Conservation (phyloP, 495 filamentous ascomycete species). For the Aspergillus ostianus region DNA sequence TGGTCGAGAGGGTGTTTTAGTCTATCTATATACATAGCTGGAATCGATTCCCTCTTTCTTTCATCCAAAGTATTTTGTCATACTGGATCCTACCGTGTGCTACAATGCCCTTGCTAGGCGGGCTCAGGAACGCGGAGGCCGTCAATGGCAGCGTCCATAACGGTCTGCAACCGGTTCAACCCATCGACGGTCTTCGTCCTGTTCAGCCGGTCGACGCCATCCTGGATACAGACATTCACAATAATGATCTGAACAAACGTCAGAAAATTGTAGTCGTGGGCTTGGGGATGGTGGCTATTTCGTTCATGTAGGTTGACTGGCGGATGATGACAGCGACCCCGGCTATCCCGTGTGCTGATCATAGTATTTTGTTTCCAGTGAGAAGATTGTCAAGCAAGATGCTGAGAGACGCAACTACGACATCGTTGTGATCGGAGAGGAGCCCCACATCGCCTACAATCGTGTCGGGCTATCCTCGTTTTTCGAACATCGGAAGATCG, state of each 20-base stretch:
- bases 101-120: conserved; percentile 38
- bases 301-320: conserved; percentile 70
- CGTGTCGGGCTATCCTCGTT: conserved; percentile 92
- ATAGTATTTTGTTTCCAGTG: conserved; percentile 42
- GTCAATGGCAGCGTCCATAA: conserved; percentile 24
- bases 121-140: conserved; percentile 29
- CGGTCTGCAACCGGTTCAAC: not conserved
- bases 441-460: conserved; percentile 90
- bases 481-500: conserved; percentile 86
- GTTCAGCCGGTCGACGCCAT: conserved; percentile 9
- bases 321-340: too few relatives aligned
- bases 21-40: not conserved
- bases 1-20: not conserved
- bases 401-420: conserved; percentile 74
- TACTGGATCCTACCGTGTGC: not conserved
- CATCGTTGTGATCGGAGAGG: conserved; percentile 89
- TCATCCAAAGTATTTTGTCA: not conserved
- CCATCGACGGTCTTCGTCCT: not conserved
- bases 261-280: conserved; percentile 85
- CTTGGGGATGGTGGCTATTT: conserved; percentile 92
- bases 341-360: not conserved
- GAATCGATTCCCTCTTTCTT: not conserved
- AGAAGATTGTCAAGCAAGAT: conserved; percentile 89
- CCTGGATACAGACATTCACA: not conserved
- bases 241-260: conserved; percentile 26